These are phyloP conservation scores for Diatrype stigma DNA, from an alignment of 2,329 filamentous ascomycete species.

Conservation along the genomic window DNA sequence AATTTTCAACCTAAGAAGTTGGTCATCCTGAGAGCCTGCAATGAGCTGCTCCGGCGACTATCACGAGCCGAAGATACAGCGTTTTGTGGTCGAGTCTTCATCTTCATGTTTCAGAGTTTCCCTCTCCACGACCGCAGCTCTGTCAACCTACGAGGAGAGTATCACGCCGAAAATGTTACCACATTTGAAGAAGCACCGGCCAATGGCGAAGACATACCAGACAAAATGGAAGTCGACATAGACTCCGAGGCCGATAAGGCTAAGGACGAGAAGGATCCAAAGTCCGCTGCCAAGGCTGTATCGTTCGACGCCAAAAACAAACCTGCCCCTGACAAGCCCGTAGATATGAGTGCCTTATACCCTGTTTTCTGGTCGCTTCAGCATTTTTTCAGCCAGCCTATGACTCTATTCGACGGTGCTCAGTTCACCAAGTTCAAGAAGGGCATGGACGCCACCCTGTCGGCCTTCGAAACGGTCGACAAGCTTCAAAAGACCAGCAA, in stretches of 20 bases:
- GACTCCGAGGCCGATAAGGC: slow-evolving; percentile 34
- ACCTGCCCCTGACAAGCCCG: slow-evolving; percentile 39
- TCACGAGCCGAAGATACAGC: slow-evolving; percentile 96
- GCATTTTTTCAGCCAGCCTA: slow-evolving; percentile 85
- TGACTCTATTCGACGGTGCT: slow-evolving; percentile 67
- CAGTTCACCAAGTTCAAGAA: slow-evolving; percentile 79
- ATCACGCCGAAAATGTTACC: slow-evolving; percentile 92
- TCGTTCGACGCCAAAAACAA: slow-evolving; percentile 41
- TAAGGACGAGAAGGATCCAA: slow-evolving; percentile 28
- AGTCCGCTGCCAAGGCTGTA: slow-evolving; percentile 37
- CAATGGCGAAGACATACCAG: slow-evolving; percentile 30
- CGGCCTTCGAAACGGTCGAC: slow-evolving; percentile 48
- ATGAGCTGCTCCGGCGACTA: slow-evolving; percentile 85
- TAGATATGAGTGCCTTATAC: slow-evolving; percentile 73
- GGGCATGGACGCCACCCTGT: slow-evolving; percentile 64
- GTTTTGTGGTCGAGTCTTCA: slow-evolving; percentile 96
- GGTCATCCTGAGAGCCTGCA: slow-evolving; percentile 88
- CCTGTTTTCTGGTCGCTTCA: slow-evolving; percentile 93
- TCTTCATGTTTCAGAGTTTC: slow-evolving; percentile 98
- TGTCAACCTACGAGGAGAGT: slow-evolving; percentile 93
- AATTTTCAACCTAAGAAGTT: slow-evolving; percentile 81
- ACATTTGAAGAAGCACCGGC: slow-evolving; percentile 62
- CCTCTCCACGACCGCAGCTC: slow-evolving; percentile 95
- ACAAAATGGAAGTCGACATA: slow-evolving; percentile 65
- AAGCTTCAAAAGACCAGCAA: slow-evolving; percentile 48